These are phyloP conservation scores for Physaria fendleri DNA, from an alignment of 345 rosid species.

Conservation along the genomic window DNA sequence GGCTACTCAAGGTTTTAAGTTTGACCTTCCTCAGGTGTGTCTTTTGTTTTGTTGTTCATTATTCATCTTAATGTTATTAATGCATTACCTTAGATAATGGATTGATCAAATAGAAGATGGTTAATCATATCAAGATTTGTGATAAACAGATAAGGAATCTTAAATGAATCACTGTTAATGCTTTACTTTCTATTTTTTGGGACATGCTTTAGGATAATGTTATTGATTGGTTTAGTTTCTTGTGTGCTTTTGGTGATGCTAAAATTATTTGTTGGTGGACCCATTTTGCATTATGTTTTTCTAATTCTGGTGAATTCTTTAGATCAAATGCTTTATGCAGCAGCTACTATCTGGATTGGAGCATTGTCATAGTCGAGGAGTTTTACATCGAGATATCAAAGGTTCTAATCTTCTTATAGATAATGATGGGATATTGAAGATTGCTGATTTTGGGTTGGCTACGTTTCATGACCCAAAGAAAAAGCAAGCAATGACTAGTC, in stretches of 20 bases:
- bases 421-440: slow-evolving; percentile 68
- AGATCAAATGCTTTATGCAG: slow-evolving; percentile 84
- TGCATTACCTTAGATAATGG: neutral
- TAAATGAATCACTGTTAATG: neutral
- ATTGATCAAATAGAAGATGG: neutral
- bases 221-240: slow-evolving; percentile 22
- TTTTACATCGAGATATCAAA: slow-evolving; percentile 85
- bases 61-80: neutral
- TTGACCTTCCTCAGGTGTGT: slow-evolving; percentile 79
- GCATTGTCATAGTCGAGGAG: slow-evolving; percentile 80
- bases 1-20: slow-evolving; percentile 62
- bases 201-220: slow-evolving; percentile 9
- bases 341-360: slow-evolving; percentile 82
- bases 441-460: slow-evolving; percentile 92
- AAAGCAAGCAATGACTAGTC: slow-evolving; percentile 73
- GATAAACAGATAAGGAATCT: neutral
- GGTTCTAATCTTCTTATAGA: slow-evolving; percentile 81
- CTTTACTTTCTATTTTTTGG: neutral
- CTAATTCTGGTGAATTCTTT: neutral
- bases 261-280: slow-evolving; percentile 19
- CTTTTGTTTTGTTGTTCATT: neutral
- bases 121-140: neutral
- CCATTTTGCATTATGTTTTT: slow-evolving; percentile 15
- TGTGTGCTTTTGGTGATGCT: slow-evolving; percentile 9
- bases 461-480: slow-evolving; percentile 56